Evolutionary conservation across 257 asterid species (phyloP).

Genomic region (Vinca minor): DNA sequence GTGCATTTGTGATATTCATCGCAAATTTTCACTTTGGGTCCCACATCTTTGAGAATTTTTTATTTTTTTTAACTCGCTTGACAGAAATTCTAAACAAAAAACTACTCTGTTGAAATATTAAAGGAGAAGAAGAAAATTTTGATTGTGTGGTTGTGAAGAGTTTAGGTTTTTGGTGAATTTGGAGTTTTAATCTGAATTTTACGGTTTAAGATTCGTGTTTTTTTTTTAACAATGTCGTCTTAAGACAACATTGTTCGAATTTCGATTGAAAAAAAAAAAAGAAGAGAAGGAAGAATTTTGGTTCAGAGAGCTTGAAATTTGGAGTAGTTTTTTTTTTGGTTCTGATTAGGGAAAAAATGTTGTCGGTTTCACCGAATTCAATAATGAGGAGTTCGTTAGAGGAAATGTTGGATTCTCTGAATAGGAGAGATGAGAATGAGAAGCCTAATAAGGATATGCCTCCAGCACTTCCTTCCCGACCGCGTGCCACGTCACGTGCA

Average conservation of each 20-base stretch:
- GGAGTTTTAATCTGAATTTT: conserved; percentile 21
- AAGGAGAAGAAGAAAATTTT: neutral
- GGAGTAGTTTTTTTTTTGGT: too few species aligned
- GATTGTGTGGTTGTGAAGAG: conserved; percentile 1
- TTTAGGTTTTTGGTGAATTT: conserved; percentile 17
- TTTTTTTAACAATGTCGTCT: too few species aligned
- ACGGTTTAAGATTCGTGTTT: conserved; percentile 32
- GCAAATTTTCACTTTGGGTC: too few species aligned
- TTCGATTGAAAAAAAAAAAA: too few species aligned
- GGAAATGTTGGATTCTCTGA: conserved; percentile 84
- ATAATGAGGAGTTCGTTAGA: conserved; percentile 76
- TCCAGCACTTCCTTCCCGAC: conserved; percentile 83
- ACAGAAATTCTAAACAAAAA: too few species aligned
- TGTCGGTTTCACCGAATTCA: conserved; percentile 50
- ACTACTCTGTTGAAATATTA: neutral
- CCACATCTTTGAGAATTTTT: too few species aligned
- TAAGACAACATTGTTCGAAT: conserved; percentile 32
- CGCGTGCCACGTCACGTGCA: conserved; percentile 46
- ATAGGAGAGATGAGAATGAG: conserved; percentile 49
- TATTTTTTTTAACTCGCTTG: too few species aligned
- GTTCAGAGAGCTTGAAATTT: conserved; percentile 5
- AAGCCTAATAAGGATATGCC: conserved; percentile 60
- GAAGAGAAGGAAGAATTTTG: too few species aligned
- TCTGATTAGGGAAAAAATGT: too few species aligned
- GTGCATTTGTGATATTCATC: too few species aligned